Conservation (phyloP, 2,329 filamentous ascomycete genomes). For the Paracoccidioides brasiliensis region DNA sequence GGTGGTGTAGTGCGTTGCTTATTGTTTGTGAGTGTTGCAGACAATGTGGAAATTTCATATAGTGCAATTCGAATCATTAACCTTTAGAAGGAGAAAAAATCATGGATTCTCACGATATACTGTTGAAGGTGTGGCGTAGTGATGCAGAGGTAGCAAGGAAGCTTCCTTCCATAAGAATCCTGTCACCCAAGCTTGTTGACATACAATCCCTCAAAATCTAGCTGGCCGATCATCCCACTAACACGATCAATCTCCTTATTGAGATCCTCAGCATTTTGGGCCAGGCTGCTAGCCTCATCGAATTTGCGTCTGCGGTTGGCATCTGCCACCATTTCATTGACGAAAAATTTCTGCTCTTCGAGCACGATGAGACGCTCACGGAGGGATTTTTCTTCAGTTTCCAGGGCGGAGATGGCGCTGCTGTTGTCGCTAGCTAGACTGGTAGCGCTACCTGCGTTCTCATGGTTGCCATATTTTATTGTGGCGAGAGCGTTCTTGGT, state of each 20-base stretch:
- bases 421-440: constrained; percentile 43
- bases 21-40: not conserved
- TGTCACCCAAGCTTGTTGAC: constrained; percentile 9
- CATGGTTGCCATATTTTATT: constrained; percentile 45
- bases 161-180: not conserved
- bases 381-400: constrained; percentile 71
- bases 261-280: constrained; percentile 69
- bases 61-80: not conserved
- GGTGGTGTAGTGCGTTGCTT: not conserved
- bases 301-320: constrained; percentile 66
- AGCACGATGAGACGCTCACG: constrained; percentile 69
- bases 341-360: constrained; percentile 84
- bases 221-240: constrained; percentile 49
- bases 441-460: constrained; percentile 34
- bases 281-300: constrained; percentile 71
- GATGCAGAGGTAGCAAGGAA: not conserved
- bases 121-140: not conserved
- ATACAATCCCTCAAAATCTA: constrained; percentile 50
- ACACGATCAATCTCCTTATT: constrained; percentile 61
- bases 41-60: not conserved
- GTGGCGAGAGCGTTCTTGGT: constrained; percentile 39
- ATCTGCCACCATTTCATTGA: constrained; percentile 68
- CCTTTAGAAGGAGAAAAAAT: not conserved
- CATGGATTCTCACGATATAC: not conserved
- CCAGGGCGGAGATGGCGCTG: constrained; percentile 51